phyloP scores from a whole-genome alignment of 2,329 filamentous ascomycete species.

The Cordyceps pruinosa region DNA sequence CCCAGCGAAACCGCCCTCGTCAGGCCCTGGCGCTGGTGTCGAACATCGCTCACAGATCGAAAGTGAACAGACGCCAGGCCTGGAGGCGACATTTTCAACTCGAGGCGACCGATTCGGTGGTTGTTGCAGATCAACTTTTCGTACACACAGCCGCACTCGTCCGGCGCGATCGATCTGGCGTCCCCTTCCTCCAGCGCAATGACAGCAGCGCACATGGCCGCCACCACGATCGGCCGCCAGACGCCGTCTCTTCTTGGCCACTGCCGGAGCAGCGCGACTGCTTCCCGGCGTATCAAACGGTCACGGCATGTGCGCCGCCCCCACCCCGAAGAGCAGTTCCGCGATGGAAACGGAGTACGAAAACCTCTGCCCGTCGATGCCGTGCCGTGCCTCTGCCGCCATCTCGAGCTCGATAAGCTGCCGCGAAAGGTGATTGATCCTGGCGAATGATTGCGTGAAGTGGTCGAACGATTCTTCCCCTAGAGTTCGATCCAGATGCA shows the following conservation, averaged over 20 bases:
- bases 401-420: slow-evolving; percentile 5
- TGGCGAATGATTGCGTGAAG: background rate
- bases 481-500: background rate
- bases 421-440: background rate
- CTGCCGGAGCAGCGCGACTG: slow-evolving; percentile 1
- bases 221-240: slow-evolving; percentile 1
- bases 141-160: background rate
- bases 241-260: slow-evolving; percentile 6
- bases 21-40: background rate
- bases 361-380: slow-evolving; percentile 7
- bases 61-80: slow-evolving; percentile 1
- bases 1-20: background rate
- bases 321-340: slow-evolving; percentile 3
- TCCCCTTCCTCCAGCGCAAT: slow-evolving; percentile 1
- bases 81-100: background rate
- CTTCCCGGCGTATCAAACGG: background rate
- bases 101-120: slow-evolving; percentile 4
- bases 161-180: background rate
- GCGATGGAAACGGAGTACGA: slow-evolving; percentile 5
- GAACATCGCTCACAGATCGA: slow-evolving; percentile 6
- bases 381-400: background rate
- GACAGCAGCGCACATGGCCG: slow-evolving; percentile 6
- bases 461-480: slow-evolving; percentile 1
- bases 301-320: slow-evolving; percentile 4
- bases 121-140: slow-evolving; percentile 6